Evolutionary conservation across 176 grass and related monocot genomes (phyloP).

Genomic region (Ananas comosus): DNA sequence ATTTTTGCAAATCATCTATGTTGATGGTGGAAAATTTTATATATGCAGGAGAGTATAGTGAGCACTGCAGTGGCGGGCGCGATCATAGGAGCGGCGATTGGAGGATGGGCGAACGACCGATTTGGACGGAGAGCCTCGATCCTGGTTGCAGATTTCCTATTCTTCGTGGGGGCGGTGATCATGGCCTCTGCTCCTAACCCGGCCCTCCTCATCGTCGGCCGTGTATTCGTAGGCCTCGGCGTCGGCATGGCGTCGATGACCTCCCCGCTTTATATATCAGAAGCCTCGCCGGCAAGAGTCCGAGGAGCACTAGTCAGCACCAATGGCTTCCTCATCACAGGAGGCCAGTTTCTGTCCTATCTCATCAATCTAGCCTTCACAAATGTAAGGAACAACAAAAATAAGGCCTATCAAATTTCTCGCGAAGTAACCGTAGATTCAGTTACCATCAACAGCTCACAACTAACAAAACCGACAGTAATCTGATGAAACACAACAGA

Average conservation of each 20-base stretch:
- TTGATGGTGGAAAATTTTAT: background rate
- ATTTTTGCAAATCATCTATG: background rate
- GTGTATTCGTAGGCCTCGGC: slow-evolving; percentile 64
- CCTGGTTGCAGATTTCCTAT: slow-evolving; percentile 52
- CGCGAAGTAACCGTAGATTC: too few species aligned
- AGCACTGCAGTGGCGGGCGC: slow-evolving; percentile 87
- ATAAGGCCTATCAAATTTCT: background rate
- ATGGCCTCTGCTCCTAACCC: slow-evolving; percentile 52
- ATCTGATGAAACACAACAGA: too few species aligned
- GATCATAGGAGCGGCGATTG: slow-evolving; percentile 68
- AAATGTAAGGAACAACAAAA: slow-evolving; percentile 17
- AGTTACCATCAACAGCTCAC: too few species aligned
- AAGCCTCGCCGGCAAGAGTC: slow-evolving; percentile 64
- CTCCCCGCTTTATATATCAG: slow-evolving; percentile 75
- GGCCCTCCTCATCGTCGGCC: slow-evolving; percentile 38
- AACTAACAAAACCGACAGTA: too few species aligned
- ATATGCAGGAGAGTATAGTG: slow-evolving; percentile 56
- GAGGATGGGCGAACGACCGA: slow-evolving; percentile 68
- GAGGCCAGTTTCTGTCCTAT: slow-evolving; percentile 81
- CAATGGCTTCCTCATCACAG: slow-evolving; percentile 77
- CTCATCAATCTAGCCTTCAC: slow-evolving; percentile 86
- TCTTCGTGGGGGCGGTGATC: slow-evolving; percentile 60
- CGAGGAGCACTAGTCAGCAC: slow-evolving; percentile 78
- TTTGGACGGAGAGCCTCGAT: slow-evolving; percentile 58
- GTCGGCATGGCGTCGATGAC: slow-evolving; percentile 96